Percentiles rank a stretch among this genome's conserved stretches.
Evolutionary conservation across 352 stramenopile species (phyloP).

Genomic region (Poterioochromonas sp.): DNA sequence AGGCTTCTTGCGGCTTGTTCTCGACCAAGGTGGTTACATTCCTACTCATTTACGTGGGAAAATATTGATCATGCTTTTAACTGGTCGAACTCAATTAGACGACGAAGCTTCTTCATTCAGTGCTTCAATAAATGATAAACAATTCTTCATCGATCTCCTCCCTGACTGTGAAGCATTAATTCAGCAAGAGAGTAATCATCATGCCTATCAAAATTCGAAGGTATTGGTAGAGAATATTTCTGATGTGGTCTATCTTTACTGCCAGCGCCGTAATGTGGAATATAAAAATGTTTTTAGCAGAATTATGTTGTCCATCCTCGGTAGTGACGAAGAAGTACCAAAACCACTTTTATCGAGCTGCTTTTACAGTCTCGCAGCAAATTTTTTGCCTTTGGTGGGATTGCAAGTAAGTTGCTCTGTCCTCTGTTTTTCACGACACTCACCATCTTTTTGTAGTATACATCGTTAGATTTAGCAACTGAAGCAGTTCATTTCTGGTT

Average conservation of each 20-base stretch:
- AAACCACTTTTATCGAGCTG: neutral
- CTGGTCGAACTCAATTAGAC: neutral
- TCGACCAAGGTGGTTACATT: neutral
- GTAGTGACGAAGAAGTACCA: neutral
- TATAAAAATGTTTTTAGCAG: neutral
- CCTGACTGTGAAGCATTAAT: neutral
- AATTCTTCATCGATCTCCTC: neutral
- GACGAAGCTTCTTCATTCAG: neutral
- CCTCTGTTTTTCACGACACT: neutral
- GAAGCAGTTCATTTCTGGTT: neutral
- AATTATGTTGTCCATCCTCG: neutral
- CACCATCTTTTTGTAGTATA: neutral
- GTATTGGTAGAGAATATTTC: neutral
- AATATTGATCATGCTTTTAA: slow-evolving; percentile 2
- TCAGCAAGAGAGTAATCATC: neutral
- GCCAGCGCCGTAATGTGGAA: neutral
- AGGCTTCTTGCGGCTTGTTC: neutral
- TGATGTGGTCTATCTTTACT: slow-evolving; percentile 7
- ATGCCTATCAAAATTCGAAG: neutral
- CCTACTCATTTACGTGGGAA: neutral
- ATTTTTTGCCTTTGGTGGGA: slow-evolving; percentile 15
- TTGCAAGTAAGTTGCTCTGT: neutral
- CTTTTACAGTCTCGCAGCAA: slow-evolving; percentile 2
- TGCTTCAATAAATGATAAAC: neutral
- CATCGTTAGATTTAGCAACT: neutral